Evolutionary conservation across 345 rosid species (phyloP).

Genomic region (Salix koriyanagi): DNA sequence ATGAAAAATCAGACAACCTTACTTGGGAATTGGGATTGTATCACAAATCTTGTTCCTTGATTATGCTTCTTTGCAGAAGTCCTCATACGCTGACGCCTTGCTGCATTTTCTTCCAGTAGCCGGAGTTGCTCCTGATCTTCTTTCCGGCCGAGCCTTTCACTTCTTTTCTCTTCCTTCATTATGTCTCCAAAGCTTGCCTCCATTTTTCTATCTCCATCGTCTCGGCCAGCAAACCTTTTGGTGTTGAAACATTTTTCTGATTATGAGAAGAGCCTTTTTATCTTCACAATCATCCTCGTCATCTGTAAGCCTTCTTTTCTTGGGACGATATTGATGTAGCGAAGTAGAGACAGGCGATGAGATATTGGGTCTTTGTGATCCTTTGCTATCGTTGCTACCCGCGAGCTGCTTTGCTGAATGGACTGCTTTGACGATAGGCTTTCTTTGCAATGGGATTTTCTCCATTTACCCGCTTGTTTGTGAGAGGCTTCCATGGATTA

Average conservation of each 20-base stretch:
- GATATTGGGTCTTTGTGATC: too few species aligned
- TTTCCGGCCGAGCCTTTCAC: constrained; percentile 54
- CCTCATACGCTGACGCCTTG: constrained; percentile 36
- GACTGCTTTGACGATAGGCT: too few species aligned
- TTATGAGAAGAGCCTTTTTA: constrained; percentile 39
- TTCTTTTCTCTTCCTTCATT: constrained; percentile 57
- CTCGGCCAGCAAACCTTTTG: constrained; percentile 28
- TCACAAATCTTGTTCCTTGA: constrained; percentile 2
- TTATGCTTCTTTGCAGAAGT: constrained; percentile 42
- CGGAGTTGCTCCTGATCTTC: constrained; percentile 58
- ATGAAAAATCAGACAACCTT: too few species aligned
- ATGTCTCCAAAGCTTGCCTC: constrained; percentile 72
- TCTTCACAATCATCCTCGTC: constrained; percentile 24
- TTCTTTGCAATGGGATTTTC: constrained; percentile 28
- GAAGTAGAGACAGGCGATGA: too few species aligned
- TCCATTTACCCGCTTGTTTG: constrained; percentile 30
- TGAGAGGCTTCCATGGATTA: constrained; percentile 35
- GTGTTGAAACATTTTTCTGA: constrained; percentile 55
- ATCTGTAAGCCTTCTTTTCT: constrained; percentile 31
- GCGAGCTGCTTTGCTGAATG: too few species aligned
- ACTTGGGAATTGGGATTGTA: too few species aligned
- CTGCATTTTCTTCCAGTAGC: constrained; percentile 51
- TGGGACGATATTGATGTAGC: constrained; percentile 2
- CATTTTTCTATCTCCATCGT: constrained; percentile 60
- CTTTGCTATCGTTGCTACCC: too few species aligned